Conservation (phyloP, 2,329 filamentous ascomycete genomes). For the Aureobasidium uvarum region DNA sequence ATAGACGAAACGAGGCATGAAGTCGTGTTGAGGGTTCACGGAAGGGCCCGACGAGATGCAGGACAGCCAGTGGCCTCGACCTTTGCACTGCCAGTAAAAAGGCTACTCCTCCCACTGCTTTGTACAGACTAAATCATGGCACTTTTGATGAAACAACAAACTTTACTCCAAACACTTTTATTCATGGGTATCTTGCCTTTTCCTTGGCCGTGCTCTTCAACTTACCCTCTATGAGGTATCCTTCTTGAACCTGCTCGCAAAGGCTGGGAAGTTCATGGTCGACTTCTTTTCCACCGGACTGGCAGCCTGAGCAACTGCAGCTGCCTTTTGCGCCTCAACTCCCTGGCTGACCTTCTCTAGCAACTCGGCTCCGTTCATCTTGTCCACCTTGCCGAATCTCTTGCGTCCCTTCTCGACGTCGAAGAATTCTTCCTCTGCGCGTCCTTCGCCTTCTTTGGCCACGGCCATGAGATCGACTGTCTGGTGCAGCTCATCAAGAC, state of each 20-base stretch:
- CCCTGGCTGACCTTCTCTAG: constrained; percentile 70
- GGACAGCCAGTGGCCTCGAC: not conserved
- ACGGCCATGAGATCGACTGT: constrained; percentile 79
- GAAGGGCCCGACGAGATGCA: constrained; percentile 2
- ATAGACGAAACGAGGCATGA: constrained; percentile 15
- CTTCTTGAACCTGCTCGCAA: constrained; percentile 29
- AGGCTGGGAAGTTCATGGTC: constrained; percentile 28
- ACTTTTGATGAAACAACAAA: constrained; percentile 13
- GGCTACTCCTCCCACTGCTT: constrained; percentile 1
- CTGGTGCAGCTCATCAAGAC: constrained; percentile 89
- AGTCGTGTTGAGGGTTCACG: not conserved
- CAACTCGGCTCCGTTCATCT: constrained; percentile 79
- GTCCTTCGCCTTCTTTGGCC: constrained; percentile 63
- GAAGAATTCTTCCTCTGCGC: constrained; percentile 76
- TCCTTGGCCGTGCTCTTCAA: not conserved
- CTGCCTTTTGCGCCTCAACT: constrained; percentile 26
- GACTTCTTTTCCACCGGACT: constrained; percentile 26
- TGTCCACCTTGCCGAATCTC: constrained; percentile 91
- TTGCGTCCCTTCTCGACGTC: constrained; percentile 86
- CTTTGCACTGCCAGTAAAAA: not conserved
- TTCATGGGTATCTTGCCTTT: constrained; percentile 1
- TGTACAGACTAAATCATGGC: constrained; percentile 16
- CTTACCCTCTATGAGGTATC: not conserved
- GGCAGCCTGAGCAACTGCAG: constrained; percentile 26
- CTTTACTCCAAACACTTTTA: not conserved